phyloP scores from a whole-genome alignment of 2,329 filamentous ascomycete species.

The Geosmithia flava region DNA sequence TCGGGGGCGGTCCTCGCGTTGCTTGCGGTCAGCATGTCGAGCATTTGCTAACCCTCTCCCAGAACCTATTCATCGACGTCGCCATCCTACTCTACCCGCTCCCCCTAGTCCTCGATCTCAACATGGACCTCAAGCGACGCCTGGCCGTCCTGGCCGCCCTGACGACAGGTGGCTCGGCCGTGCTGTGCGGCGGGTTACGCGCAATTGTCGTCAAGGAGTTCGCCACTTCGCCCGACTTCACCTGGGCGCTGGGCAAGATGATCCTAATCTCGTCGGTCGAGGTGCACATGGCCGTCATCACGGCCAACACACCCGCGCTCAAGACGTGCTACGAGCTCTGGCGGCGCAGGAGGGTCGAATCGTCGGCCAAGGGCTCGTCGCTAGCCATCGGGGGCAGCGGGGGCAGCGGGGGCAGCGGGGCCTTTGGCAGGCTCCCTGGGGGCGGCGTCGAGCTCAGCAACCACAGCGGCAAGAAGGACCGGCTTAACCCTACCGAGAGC shows the following conservation, averaged over 20 bases:
- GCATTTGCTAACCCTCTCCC: too few species aligned
- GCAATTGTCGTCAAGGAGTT: conserved; percentile 2
- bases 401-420: neutral
- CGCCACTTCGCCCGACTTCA: conserved; percentile 1
- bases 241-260: conserved; percentile 2
- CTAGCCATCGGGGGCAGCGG: neutral
- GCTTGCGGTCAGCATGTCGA: too few species aligned
- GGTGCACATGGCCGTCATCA: conserved; percentile 1
- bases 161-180: conserved; percentile 1
- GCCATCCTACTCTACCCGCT: conserved; percentile 1
- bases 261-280: conserved; percentile 2
- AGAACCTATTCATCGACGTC: conserved; percentile 1
- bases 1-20: too few species aligned
- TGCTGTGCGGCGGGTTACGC: neutral
- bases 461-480: neutral
- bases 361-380: neutral
- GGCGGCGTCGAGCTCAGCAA: conserved; percentile 1
- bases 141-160: neutral
- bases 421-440: neutral
- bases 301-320: conserved; percentile 2
- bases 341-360: neutral
- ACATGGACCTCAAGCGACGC: neutral
- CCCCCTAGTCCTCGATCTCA: neutral
- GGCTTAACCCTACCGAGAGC: conserved; percentile 1
- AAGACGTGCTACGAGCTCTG: conserved; percentile 1